These are phyloP conservation scores for Clathrospora elynae DNA, from an alignment of 2,329 filamentous ascomycete genomes.

Conservation along the genomic window DNA sequence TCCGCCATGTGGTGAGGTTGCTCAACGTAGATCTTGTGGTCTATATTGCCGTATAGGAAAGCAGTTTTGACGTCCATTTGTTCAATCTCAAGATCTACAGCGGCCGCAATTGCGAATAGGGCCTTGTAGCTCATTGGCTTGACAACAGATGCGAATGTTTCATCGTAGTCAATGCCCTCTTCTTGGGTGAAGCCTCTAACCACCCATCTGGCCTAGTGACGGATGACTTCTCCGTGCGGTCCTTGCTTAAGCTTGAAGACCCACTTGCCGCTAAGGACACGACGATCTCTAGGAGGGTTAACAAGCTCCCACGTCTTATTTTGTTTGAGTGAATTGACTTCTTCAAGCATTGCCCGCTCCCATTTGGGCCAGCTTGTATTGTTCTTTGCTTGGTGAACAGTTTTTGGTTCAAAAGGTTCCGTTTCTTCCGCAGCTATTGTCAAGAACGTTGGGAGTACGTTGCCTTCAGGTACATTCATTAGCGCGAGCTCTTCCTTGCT, in stretches of 20 bases:
- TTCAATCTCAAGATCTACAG: constrained; percentile 27
- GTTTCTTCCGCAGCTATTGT: constrained; percentile 12
- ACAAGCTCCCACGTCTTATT: constrained; percentile 24
- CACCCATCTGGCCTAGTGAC: constrained; percentile 35
- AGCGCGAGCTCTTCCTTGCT: constrained; percentile 10
- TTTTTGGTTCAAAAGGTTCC: constrained; percentile 18
- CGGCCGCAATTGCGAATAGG: constrained; percentile 29
- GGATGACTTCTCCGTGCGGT: constrained; percentile 19
- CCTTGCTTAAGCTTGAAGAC: constrained; percentile 31
- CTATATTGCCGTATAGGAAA: constrained; percentile 37
- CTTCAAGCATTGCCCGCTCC: constrained; percentile 18
- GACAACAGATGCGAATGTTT: constrained; percentile 35
- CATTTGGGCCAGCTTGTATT: constrained; percentile 15
- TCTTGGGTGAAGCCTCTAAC: constrained; percentile 32
- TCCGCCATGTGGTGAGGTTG: constrained; percentile 19
- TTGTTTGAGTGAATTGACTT: constrained; percentile 13
- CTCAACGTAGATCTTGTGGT: constrained; percentile 34
- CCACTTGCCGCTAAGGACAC: constrained; percentile 22
- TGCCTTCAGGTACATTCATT: constrained; percentile 14
- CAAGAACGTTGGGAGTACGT: constrained; percentile 11
- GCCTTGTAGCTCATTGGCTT: constrained; percentile 31
- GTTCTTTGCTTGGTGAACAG: constrained; percentile 10
- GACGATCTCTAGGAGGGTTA: constrained; percentile 1
- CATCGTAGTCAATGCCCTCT: constrained; percentile 32
- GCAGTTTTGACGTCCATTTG: constrained; percentile 43